Base-by-base conservation (phyloP, 2,329 filamentous ascomycete species). In the Monilinia aucupariae region DNA sequence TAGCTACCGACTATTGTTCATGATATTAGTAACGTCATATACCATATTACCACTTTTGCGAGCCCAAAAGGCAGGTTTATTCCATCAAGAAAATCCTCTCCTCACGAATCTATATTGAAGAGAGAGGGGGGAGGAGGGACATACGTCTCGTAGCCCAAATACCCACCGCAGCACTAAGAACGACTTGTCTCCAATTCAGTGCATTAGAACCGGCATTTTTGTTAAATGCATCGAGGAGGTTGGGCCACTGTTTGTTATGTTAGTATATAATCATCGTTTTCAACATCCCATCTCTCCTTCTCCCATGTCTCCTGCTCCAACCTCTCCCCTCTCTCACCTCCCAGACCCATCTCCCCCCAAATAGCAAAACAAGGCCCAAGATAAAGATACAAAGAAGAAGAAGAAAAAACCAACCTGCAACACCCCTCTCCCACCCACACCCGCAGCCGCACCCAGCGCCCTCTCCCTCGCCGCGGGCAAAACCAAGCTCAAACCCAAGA, bases 121-220 rank as follows among this genome's bases (percentile, higher is more conserved):
- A 22, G 13, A 17, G n/a, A 10, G 43, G 7, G 17, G n/a, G 20
- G 43, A 1, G 17, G 20, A 17, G 51, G 51, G 47, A 75, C 79
- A 61, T 76, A 87, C 85, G 74, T 71, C 87, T 73, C 3, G 80
- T 76, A 34, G 85, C 83, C 87, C 87, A 90, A 27, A 88, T 70
- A 1, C 78, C 76, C n/a, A 85, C 82, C 5, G 80, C 81, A 9
- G 79, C 78, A 67, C 78, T 82, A 64, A 85, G 68, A 17, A 79
- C 76, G 0, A 82, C 78, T 65, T 85, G 82, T 72, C 86, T 78
- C 86, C 87, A 90, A 74, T 87, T 86, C 73, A 82, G 77, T 3
- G 77, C 74, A 65, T 68, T 67, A 2, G 67, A 56, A 50, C 75
- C 75, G 32, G 75, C 77, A 22, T 75, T 76, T 43, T 75, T 76